Evolutionary conservation across 257 asterid genomes (phyloP), one percentile per base, ranked within the genome.

Genomic region (Solanum gandarillasii): DNA sequence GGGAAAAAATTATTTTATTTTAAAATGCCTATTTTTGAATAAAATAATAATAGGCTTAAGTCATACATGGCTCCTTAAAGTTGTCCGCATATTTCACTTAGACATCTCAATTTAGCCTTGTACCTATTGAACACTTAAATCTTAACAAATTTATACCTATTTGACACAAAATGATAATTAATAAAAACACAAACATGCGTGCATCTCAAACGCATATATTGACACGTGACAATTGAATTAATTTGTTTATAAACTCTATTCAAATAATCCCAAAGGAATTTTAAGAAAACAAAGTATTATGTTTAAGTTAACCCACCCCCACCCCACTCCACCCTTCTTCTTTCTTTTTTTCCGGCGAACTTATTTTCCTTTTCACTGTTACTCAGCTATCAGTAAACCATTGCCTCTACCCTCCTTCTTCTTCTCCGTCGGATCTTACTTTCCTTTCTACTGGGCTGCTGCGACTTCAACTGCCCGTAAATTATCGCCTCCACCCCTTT

Each of bases 351-450:
- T 4, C 1, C 7, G 3, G 5, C 6, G 7, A 4, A 23, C 71
- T 2, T n/a, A 25, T 9, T n/a, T 62, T 2, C 7, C 1, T 4
- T n/a, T n/a, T n/a, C 7, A n/a, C 4, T 2, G 16, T 0, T 2
- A 9, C 67, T 58, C 12, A 7, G 12, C 27, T 18, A n/a, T 1
- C 71, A n/a, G 4, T 62, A 4, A 62, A 62, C 16, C 68, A 62
- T 62, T n/a, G 29, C 16, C 67, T 58, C 67, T 7, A 8, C 11
- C 12, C 27, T 20, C 5, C 25, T 58, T 5, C 23, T 48, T 55
- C 11, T 58, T 21, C 27, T 58, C 67, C 5, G 67, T 58, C 27
- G 5, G 2, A 58, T 21, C 67, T 58, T 58, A 4, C 25, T 58
- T 58, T 21, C 27, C 25, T 20, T 58, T 58, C 2, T 7, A 58